A percentile compares a stretch with the other conserved stretches of the same genome.
These are phyloP conservation scores for Solanum peruvianum DNA, from an alignment of 257 asterid genomes.

Conservation along the genomic window DNA sequence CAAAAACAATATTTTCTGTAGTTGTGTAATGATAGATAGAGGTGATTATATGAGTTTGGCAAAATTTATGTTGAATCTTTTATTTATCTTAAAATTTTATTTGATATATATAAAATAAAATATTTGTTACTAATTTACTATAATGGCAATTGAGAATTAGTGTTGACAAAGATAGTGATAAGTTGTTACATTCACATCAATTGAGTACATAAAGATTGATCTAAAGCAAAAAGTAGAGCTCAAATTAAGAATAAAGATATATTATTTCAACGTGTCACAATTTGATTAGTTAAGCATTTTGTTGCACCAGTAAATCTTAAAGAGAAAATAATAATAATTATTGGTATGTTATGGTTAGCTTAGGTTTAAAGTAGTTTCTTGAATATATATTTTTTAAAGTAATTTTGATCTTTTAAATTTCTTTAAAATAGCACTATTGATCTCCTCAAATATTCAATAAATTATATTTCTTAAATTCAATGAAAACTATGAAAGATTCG, in stretches of 20 bases:
- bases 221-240: background rate
- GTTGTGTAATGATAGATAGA: background rate
- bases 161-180: background rate
- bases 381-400: background rate
- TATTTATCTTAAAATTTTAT: background rate
- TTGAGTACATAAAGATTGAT: background rate
- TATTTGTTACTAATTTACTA: no score
- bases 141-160: background rate
- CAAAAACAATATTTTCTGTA: background rate
- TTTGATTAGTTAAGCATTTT: background rate
- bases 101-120: background rate
- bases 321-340: no score
- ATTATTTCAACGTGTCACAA: background rate
- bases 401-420: background rate
- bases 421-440: background rate
- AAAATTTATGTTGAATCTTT: background rate
- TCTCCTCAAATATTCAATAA: background rate
- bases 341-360: background rate
- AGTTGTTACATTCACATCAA: background rate
- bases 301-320: background rate
- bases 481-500: background rate
- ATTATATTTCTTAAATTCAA: background rate
- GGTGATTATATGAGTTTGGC: background rate
- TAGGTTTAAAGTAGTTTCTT: background rate
- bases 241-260: no score